A percentile compares a stretch with the other conserved stretches of the same genome.
These are phyloP conservation scores for Avena eriantha DNA, from an alignment of 176 grass and related monocot species.

Conservation along the genomic window DNA sequence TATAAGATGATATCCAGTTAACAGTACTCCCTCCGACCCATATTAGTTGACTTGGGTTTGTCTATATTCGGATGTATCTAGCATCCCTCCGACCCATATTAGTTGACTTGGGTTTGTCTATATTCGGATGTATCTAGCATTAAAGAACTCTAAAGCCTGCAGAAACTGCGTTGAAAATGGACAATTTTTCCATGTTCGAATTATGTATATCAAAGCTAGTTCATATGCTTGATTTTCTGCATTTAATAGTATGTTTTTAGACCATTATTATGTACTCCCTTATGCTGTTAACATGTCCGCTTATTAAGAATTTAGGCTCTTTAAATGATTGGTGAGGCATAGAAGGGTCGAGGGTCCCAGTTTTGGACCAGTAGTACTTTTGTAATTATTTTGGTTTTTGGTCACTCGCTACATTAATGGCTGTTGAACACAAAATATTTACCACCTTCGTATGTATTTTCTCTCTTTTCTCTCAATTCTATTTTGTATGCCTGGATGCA, in stretches of 20 bases:
- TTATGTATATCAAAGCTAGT: not conserved
- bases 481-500: not conserved
- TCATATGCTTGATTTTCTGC: constrained; percentile 5
- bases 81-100: too few relatives aligned
- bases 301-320: not conserved
- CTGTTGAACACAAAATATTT: not conserved
- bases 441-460: not conserved
- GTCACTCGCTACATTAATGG: not conserved
- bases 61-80: too few relatives aligned
- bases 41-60: too few relatives aligned
- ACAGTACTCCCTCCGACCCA: too few relatives aligned
- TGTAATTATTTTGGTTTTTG: not conserved
- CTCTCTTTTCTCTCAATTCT: not conserved
- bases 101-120: too few relatives aligned
- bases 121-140: too few relatives aligned
- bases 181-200: not conserved
- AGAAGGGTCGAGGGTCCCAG: constrained; percentile 1
- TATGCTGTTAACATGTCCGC: not conserved
- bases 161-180: not conserved
- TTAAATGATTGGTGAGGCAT: not conserved
- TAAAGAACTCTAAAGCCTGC: constrained; percentile 23
- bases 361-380: not conserved
- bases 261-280: not conserved
- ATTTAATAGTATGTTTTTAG: constrained; percentile 4
- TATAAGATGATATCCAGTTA: not conserved